Conservation (phyloP, 1,284 basidiomycete species). For the Veloboletus limbatus region DNA sequence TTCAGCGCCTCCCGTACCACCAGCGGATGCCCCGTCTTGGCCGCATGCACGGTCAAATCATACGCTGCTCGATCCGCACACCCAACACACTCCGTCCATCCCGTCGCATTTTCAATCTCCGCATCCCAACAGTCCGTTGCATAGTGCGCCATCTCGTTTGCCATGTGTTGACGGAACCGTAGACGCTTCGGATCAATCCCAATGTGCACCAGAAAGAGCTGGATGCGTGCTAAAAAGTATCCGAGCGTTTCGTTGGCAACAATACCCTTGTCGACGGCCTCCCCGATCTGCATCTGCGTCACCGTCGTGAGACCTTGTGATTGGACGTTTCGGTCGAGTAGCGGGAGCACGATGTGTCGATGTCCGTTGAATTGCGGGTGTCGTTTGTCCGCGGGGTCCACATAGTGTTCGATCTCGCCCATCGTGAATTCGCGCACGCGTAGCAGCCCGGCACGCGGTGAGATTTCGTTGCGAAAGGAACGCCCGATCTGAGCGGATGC, state of each 20-base stretch:
- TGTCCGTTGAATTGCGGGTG: slow-evolving; percentile 86
- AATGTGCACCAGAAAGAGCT: slow-evolving; percentile 89
- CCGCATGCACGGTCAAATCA: slow-evolving; percentile 68
- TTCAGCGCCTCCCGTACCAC: slow-evolving; percentile 84
- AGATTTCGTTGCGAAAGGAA: slow-evolving; percentile 98
- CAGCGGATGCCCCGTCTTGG: slow-evolving; percentile 68
- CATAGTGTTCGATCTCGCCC: slow-evolving; percentile 99
- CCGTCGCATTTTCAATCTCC: slow-evolving; percentile 92
- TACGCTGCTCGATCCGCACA: slow-evolving; percentile 98
- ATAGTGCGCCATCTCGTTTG: slow-evolving; percentile 98
- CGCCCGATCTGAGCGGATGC: slow-evolving; percentile 97
- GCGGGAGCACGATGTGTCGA: slow-evolving; percentile 69
- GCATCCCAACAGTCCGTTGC: slow-evolving; percentile 99
- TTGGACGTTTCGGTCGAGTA: slow-evolving; percentile 87
- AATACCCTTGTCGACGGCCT: slow-evolving; percentile 83
- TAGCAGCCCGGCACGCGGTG: slow-evolving; percentile 91
- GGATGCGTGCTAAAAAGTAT: slow-evolving; percentile 94
- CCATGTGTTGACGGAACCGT: slow-evolving; percentile 97
- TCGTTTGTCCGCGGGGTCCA: slow-evolving; percentile 91
- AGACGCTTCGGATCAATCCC: slow-evolving; percentile 86
- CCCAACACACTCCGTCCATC: slow-evolving; percentile 99
- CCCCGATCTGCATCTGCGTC: slow-evolving; percentile 75
- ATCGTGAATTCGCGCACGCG: slow-evolving; percentile 99
- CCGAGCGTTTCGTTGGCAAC: slow-evolving; percentile 97
- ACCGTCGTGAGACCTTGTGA: slow-evolving; percentile 70